Percentiles rank a stretch among this genome's conserved stretches.
These are phyloP conservation scores for Hanseniaspora hatyaiensis DNA, from an alignment of 805 yeast genomes.

Conservation along the genomic window DNA sequence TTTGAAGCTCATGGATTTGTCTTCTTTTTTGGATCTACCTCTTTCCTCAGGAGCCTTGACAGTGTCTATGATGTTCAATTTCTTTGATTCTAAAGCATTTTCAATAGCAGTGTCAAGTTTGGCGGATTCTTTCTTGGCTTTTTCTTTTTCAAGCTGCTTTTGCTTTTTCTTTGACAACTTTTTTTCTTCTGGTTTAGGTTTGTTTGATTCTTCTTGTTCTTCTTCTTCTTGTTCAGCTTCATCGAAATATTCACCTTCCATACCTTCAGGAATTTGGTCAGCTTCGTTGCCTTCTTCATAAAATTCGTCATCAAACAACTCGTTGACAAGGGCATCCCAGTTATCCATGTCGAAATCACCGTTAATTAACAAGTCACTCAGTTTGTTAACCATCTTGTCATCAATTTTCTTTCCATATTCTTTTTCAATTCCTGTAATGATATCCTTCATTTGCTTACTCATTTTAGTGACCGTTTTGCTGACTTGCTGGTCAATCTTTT, in stretches of 20 bases:
- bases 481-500: conserved; percentile 64
- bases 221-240: conserved; percentile 25
- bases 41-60: conserved; percentile 45
- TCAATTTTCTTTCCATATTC: conserved; percentile 40
- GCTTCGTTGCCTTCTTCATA: conserved; percentile 39
- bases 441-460: conserved; percentile 48
- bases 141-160: conserved; percentile 44
- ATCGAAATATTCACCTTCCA: conserved; percentile 32
- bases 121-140: conserved; percentile 51
- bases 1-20: conserved; percentile 44
- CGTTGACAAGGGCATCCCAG: conserved; percentile 81
- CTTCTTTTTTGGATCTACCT: conserved; percentile 43
- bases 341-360: conserved; percentile 83
- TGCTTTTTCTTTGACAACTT: conserved; percentile 41
- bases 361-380: conserved; percentile 70
- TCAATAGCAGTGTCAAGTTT: conserved; percentile 58
- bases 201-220: no score
- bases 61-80: conserved; percentile 53
- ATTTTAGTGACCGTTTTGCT: conserved; percentile 28
- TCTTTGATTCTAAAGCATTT: conserved; percentile 63
- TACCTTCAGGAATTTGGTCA: conserved; percentile 48
- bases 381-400: conserved; percentile 47
- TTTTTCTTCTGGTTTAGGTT: no score
- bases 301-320: conserved; percentile 74
- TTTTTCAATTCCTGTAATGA: conserved; percentile 35